Percentiles rank a stretch among this genome's conserved stretches.
Conservation (phyloP, 306 rosid genomes). For the Malus orientalis region DNA sequence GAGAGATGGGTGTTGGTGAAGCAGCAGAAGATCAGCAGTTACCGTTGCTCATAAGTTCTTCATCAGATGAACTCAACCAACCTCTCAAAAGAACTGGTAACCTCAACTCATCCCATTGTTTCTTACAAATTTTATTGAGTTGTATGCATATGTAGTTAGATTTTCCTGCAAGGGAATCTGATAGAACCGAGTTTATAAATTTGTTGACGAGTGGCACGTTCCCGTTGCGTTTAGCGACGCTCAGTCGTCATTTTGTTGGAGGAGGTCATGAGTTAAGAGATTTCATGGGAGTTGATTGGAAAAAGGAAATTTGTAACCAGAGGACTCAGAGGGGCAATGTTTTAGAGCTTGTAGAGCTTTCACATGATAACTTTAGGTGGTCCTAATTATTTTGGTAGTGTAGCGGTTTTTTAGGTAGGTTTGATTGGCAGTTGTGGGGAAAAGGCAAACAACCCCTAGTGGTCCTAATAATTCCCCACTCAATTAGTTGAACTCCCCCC, state of each 20-base stretch:
- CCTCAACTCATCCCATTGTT: neutral
- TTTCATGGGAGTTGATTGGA: neutral
- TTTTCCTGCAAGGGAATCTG: neutral
- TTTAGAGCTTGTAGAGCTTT: neutral
- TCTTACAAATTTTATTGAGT: neutral
- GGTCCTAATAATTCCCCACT: neutral
- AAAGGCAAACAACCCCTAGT: too few relatives aligned
- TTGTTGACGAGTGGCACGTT: neutral
- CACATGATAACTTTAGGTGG: neutral
- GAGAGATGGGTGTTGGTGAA: slow-evolving; percentile 7
- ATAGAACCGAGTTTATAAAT: neutral
- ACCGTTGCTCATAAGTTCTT: slow-evolving; percentile 13
- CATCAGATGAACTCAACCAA: neutral
- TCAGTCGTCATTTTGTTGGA: neutral
- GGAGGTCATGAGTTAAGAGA: neutral
- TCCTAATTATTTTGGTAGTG: neutral
- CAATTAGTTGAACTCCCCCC: too few relatives aligned
- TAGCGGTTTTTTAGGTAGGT: neutral
- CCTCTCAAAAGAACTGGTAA: slow-evolving; percentile 25
- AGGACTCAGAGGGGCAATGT: neutral
- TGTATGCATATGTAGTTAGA: neutral
- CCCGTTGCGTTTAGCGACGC: neutral
- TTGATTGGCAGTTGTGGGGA: neutral
- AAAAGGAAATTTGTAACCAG: neutral
- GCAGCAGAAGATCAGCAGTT: slow-evolving; percentile 1